Evolutionary conservation across 2,329 filamentous ascomycete species (phyloP), one percentile per base, ranked within the genome.

Genomic region (Apiospora malaysiana): DNA sequence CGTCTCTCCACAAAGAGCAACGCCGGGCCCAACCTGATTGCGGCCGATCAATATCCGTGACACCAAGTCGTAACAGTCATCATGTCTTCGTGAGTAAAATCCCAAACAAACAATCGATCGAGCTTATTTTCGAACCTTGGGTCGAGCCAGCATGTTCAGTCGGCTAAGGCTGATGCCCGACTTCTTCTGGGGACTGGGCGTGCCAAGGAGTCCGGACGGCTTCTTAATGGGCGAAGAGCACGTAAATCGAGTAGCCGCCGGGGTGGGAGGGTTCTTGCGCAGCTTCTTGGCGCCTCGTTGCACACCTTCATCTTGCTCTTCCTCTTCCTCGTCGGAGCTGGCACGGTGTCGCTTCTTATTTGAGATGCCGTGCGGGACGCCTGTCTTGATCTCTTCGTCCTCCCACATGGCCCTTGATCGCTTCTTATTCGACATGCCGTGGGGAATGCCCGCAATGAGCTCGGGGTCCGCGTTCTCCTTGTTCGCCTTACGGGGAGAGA

Each of bases 351-450:
- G 87, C 81, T 91, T 92, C 84, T 92, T 92, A 82, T 89, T 91
- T 9, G 83, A 80, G 81, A 92, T 87, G 23, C 90, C 90, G 74
- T 92, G 90, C 4, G 88, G 84, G 47, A 89, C 85, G 49, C 85
- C 84, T n/a, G 79, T 76, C 66, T 66, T 72, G 23, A 70, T 25
- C n/a, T 71, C 63, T 2, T 78, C 77, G 32, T 68, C 49, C 72
- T 89, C 88, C 69, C 85, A 85, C 68, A 81, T 85, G n/a, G 86
- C 85, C 25, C 90, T 85, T 74, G 87, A 85, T 42, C 90, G 87
- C 81, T 91, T 92, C 84, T 92, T 92, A 81, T 89, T 92, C 9
- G 83, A 80, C 81, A 92, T 88, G 32, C 90, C 90, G 75, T 92
- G 90, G 4, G 88, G 85, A 49, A 89, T 85, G 46, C 85, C 84